A percentile compares a stretch with the other conserved stretches of the same genome.
Evolutionary conservation across 2,329 filamentous ascomycete genomes (phyloP).

Genomic region (Ascochyta viciae-villosae): DNA sequence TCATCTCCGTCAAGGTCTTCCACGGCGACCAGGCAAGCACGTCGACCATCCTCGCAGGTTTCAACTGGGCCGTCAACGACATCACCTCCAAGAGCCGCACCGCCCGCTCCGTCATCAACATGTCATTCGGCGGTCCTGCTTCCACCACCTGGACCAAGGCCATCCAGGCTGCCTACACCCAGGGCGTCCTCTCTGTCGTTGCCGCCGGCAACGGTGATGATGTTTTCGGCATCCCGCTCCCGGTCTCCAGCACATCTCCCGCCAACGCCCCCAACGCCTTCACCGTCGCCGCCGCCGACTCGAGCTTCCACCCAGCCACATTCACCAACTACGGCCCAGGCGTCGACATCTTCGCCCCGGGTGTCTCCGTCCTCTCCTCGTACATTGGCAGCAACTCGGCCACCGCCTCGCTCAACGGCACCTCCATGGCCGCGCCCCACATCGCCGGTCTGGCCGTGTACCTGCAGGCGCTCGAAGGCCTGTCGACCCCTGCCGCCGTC

Average conservation of each 20-base stretch:
- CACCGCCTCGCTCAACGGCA: slow-evolving; percentile 59
- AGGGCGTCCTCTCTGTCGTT: slow-evolving; percentile 39
- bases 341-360: slow-evolving; percentile 42
- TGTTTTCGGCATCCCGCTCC: slow-evolving; percentile 15
- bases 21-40: slow-evolving; percentile 8
- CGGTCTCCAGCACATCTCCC: slow-evolving; percentile 30
- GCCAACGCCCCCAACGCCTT: slow-evolving; percentile 36
- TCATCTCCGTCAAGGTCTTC: slow-evolving; percentile 42
- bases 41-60: slow-evolving; percentile 26
- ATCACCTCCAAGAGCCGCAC: slow-evolving; percentile 24
- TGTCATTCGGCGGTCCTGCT: slow-evolving; percentile 38
- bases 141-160: slow-evolving; percentile 36
- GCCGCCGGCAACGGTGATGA: slow-evolving; percentile 41
- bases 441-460: slow-evolving; percentile 71
- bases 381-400: slow-evolving; percentile 45
- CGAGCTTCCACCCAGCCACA: slow-evolving; percentile 24
- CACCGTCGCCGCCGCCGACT: slow-evolving; percentile 39
- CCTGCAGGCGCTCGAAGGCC: slow-evolving; percentile 60
- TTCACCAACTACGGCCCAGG: slow-evolving; percentile 41
- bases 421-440: slow-evolving; percentile 71
- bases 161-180: slow-evolving; percentile 28
- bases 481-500: slow-evolving; percentile 21
- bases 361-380: slow-evolving; percentile 51
- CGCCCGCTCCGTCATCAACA: slow-evolving; percentile 32
- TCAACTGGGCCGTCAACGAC: slow-evolving; percentile 35